Conservation (phyloP, 306 rosid species). For the Acacia crassicarpa region DNA sequence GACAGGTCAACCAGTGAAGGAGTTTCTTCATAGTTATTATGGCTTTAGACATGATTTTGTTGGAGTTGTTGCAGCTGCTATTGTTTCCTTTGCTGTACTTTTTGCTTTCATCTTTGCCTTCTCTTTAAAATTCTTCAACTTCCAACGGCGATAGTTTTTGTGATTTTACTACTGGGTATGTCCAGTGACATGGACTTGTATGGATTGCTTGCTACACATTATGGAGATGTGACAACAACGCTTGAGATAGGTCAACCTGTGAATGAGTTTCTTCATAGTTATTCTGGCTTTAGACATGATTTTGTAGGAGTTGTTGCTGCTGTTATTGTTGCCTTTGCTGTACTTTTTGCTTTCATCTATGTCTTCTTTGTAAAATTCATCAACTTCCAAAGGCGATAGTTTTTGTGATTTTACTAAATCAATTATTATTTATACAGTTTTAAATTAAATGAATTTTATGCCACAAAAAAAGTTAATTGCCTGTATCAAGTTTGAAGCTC, state of each 20-base stretch:
- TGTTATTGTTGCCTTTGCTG: conserved; percentile 36
- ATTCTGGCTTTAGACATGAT: conserved; percentile 45
- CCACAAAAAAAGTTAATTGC: background rate
- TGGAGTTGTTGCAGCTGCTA: conserved; percentile 34
- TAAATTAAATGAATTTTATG: background rate
- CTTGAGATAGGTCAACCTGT: conserved; percentile 36
- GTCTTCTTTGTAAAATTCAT: conserved; percentile 39
- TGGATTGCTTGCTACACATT: conserved; percentile 66
- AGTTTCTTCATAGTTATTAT: conserved; percentile 39
- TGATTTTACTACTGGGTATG: conserved; percentile 55
- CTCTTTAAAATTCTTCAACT: conserved; percentile 42
- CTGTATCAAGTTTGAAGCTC: background rate
- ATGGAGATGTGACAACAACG: conserved; percentile 41
- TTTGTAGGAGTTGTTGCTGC: conserved; percentile 43
- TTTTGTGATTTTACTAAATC: background rate
- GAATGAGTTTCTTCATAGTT: conserved; percentile 37
- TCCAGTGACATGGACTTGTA: conserved; percentile 72
- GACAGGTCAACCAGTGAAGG: conserved; percentile 28
- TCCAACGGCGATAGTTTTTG: conserved; percentile 38
- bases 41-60: conserved; percentile 48
- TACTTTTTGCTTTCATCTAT: conserved; percentile 48
- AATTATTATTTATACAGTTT: background rate
- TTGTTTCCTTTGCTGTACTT: conserved; percentile 38
- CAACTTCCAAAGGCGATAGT: conserved; percentile 49
- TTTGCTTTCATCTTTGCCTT: conserved; percentile 47